These are phyloP conservation scores for Plantago lanceolata DNA, from an alignment of 305 asterid genomes.

Conservation along the genomic window DNA sequence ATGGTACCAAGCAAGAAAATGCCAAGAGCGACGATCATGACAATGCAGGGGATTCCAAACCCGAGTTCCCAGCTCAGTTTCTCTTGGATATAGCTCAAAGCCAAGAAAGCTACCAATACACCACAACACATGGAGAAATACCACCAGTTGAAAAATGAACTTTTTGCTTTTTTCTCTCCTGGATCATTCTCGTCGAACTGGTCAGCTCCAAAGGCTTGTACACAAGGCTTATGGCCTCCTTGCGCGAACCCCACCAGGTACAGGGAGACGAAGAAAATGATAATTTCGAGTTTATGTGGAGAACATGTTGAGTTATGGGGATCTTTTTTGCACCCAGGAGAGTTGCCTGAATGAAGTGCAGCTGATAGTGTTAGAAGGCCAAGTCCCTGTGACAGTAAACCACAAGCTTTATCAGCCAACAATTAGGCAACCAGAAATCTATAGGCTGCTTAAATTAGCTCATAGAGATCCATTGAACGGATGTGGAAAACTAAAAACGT, in stretches of 20 bases:
- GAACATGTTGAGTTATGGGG: neutral
- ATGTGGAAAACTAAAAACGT: no score
- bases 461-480: neutral
- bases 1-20: conserved; percentile 22
- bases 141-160: conserved; percentile 34
- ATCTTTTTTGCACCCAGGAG: neutral
- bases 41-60: conserved; percentile 29
- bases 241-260: conserved; percentile 27
- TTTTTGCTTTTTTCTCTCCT: conserved; percentile 21
- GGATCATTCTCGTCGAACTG: conserved; percentile 32
- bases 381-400: conserved; percentile 7
- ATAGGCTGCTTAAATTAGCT: no score
- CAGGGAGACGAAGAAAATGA: conserved; percentile 26
- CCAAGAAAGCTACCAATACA: conserved; percentile 6
- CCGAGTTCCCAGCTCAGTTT: conserved; percentile 34
- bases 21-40: conserved; percentile 22
- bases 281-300: neutral
- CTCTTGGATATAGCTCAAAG: conserved; percentile 31
- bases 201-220: conserved; percentile 38
- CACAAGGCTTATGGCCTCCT: conserved; percentile 29
- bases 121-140: conserved; percentile 17
- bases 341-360: conserved; percentile 1
- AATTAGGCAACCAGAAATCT: no score
- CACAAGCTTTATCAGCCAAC: no score
- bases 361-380: conserved; percentile 19